A percentile compares a stretch with the other conserved stretches of the same genome.
phyloP scores from a whole-genome alignment of 2,329 filamentous ascomycete species.

The Mariannaea elegans region DNA sequence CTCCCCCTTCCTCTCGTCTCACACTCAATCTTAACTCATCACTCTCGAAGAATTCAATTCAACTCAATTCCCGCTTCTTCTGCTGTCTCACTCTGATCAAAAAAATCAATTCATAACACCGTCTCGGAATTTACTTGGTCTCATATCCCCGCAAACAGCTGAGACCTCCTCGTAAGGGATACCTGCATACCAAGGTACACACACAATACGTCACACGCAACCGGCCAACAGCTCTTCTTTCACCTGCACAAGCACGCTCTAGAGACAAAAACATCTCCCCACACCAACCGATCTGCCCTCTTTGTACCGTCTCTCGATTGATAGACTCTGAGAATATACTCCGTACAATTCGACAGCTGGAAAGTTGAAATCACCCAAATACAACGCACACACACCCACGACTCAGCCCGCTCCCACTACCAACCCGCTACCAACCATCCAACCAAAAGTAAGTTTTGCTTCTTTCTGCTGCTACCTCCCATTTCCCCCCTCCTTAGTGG shows the following conservation, averaged over 20 bases:
- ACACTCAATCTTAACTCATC: conserved; percentile 12
- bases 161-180: not conserved
- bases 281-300: not conserved
- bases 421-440: not conserved
- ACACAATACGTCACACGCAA: not conserved
- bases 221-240: conserved; percentile 1
- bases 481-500: conserved; percentile 11
- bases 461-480: conserved; percentile 5
- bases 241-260: not conserved
- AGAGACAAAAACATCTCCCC: not conserved
- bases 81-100: not conserved
- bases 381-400: not conserved
- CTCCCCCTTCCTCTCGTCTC: conserved; percentile 25
- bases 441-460: conserved; percentile 29
- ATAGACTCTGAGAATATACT: not conserved
- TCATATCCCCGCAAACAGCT: not conserved
- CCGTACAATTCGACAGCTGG: no score
- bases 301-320: not conserved
- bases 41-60: conserved; percentile 1
- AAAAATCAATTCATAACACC: not conserved
- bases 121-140: conserved; percentile 2
- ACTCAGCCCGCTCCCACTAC: no score
- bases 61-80: not conserved
- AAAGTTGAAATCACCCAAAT: no score
- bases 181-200: conserved; percentile 4